phyloP scores from a whole-genome alignment of 1,139 yeast species.

The Zygosaccharomyces sapae region DNA sequence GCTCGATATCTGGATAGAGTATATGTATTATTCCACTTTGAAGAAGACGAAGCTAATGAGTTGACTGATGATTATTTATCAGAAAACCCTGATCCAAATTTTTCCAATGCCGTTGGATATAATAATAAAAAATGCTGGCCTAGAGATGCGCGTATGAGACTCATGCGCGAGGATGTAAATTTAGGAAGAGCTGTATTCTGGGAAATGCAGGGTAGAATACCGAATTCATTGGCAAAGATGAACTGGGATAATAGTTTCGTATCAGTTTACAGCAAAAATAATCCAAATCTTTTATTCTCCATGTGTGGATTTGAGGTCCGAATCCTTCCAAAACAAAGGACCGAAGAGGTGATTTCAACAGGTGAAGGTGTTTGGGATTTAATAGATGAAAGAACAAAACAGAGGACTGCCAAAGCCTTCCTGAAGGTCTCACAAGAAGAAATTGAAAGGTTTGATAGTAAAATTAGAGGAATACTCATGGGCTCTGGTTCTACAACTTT shows the following conservation, averaged over 20 bases:
- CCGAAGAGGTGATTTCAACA: constrained; percentile 46
- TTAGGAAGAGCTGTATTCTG: constrained; percentile 89
- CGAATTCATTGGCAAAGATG: constrained; percentile 65
- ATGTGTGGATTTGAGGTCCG: constrained; percentile 96
- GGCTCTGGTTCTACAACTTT: constrained; percentile 95
- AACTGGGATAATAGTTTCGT: constrained; percentile 81
- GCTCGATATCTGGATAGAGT: constrained; percentile 80
- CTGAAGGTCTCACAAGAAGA: constrained; percentile 79
- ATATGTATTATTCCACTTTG: constrained; percentile 73
- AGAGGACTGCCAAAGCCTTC: constrained; percentile 85
- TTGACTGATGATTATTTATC: constrained; percentile 69
- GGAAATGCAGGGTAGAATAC: constrained; percentile 81
- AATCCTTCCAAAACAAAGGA: constrained; percentile 69
- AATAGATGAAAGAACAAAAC: constrained; percentile 65
- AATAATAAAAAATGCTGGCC: constrained; percentile 96
- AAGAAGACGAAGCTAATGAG: constrained; percentile 67
- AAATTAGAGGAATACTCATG: constrained; percentile 88
- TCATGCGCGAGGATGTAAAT: constrained; percentile 88
- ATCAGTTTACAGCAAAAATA: constrained; percentile 85
- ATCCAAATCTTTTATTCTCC: constrained; percentile 79
- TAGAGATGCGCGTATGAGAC: constrained; percentile 80
- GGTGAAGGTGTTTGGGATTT: constrained; percentile 93
- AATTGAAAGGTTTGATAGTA: constrained; percentile 72
- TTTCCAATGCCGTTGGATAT: constrained; percentile 81
- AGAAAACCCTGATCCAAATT: constrained; percentile 90